These are phyloP conservation scores for Malus hybrid DNA, from an alignment of 331 rosid genomes.

Conservation along the genomic window DNA sequence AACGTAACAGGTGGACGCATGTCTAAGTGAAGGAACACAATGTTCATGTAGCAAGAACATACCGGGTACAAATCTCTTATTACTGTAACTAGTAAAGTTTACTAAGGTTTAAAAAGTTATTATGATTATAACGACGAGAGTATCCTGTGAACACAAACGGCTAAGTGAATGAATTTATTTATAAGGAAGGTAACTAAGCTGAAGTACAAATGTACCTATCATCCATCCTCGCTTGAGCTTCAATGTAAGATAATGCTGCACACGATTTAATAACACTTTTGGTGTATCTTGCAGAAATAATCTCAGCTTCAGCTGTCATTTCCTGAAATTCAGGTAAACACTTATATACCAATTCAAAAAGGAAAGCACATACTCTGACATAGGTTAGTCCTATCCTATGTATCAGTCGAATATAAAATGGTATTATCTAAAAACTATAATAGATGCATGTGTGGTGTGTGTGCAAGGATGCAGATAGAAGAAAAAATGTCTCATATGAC, in stretches of 20 bases:
- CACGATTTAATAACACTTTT: constrained; percentile 83
- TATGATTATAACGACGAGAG: not conserved
- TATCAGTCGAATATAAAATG: not conserved
- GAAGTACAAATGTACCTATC: constrained; percentile 60
- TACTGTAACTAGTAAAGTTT: not conserved
- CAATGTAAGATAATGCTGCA: constrained; percentile 90
- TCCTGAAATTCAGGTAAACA: constrained; percentile 52
- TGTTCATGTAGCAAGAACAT: not conserved
- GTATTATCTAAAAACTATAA: not conserved
- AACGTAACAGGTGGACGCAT: not conserved
- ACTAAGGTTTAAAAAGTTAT: not conserved
- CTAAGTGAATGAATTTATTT: not conserved
- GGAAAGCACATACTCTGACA: not conserved
- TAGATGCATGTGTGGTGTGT: not conserved
- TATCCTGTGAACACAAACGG: not conserved
- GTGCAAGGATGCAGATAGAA: no score
- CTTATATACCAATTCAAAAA: not conserved
- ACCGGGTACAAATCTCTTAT: not conserved
- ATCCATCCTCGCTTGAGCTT: constrained; percentile 99
- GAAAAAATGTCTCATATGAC: not conserved
- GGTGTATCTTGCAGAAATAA: constrained; percentile 66
- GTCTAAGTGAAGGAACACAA: not conserved
- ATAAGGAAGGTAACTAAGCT: not conserved
- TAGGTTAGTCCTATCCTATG: not conserved
- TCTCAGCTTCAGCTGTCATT: constrained; percentile 92